Conservation (phyloP, 2,329 filamentous ascomycete species). For the Penicillium hesseltinei region DNA sequence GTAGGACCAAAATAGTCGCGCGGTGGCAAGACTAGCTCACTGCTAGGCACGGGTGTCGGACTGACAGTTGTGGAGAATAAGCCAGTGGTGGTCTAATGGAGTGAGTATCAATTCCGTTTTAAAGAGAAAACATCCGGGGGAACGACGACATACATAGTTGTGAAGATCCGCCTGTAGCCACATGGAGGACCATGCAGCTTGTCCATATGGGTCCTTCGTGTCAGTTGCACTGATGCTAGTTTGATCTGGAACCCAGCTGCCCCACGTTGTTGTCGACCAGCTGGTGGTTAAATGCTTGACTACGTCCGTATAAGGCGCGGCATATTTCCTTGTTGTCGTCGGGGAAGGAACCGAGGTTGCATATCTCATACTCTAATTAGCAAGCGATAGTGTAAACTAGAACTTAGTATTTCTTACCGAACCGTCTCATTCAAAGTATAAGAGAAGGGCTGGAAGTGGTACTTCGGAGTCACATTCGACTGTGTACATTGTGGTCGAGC, state of each 20-base stretch:
- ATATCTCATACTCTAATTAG: constrained; percentile 21
- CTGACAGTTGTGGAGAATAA: constrained; percentile 54
- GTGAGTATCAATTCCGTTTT: not conserved
- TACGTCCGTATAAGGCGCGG: constrained; percentile 26
- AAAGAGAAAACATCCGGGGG: not conserved
- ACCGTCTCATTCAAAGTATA: constrained; percentile 33
- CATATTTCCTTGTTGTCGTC: constrained; percentile 32
- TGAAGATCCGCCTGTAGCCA: constrained; percentile 32
- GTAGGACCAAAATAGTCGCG: constrained; percentile 49
- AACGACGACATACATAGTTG: constrained; percentile 27
- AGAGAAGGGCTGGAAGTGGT: constrained; percentile 28
- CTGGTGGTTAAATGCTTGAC: constrained; percentile 24
- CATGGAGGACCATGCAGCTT: constrained; percentile 38
- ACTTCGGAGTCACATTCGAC: constrained; percentile 17
- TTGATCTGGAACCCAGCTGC: constrained; percentile 33
- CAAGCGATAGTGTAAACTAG: not conserved
- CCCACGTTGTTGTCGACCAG: constrained; percentile 34
- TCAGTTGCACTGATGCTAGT: constrained; percentile 30
- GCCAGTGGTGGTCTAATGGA: constrained; percentile 28
- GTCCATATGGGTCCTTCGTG: constrained; percentile 32
- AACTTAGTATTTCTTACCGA: constrained; percentile 9
- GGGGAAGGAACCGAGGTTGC: constrained; percentile 33
- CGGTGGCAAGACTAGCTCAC: constrained; percentile 57
- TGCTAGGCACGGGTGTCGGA: constrained; percentile 55
- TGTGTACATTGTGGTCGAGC: constrained; percentile 28